These are phyloP conservation scores for Filobasidium wieringae DNA, from an alignment of 768 basidiomycete genomes.

Conservation along the genomic window DNA sequence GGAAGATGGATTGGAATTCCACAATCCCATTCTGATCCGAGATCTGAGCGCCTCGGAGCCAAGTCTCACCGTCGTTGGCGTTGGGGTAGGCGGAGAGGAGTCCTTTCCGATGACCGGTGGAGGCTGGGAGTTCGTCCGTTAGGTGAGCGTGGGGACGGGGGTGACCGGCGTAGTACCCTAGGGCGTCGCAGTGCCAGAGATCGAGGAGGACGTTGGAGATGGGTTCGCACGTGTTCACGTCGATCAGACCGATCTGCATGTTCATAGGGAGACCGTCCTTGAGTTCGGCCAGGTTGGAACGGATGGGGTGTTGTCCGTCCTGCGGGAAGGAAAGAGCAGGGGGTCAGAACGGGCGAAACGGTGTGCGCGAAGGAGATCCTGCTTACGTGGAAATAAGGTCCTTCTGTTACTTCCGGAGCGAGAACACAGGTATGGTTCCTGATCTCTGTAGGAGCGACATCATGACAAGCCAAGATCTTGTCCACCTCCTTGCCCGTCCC, in stretches of 20 bases:
- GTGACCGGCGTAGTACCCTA: conserved; percentile 33
- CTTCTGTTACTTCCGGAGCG: conserved; percentile 17
- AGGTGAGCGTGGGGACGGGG: conserved; percentile 25
- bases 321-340: neutral
- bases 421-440: conserved; percentile 33
- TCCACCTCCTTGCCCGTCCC: neutral
- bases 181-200: conserved; percentile 23
- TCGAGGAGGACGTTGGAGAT: conserved; percentile 31
- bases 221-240: conserved; percentile 36
- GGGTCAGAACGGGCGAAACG: neutral
- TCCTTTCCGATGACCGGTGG: conserved; percentile 27
- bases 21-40: conserved; percentile 35
- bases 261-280: conserved; percentile 32
- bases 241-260: conserved; percentile 37
- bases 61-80: conserved; percentile 33
- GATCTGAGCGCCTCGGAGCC: conserved; percentile 33
- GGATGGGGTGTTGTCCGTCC: conserved; percentile 31
- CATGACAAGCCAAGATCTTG: conserved; percentile 20
- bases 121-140: conserved; percentile 26
- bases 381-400: conserved; percentile 27
- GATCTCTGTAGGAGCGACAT: conserved; percentile 22
- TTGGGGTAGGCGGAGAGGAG: conserved; percentile 33
- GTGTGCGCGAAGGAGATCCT: neutral
- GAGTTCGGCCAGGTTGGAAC: conserved; percentile 37
- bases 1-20: conserved; percentile 28